Base-by-base conservation (phyloP, 805 yeast species). In the Candida manassasensis region DNA sequence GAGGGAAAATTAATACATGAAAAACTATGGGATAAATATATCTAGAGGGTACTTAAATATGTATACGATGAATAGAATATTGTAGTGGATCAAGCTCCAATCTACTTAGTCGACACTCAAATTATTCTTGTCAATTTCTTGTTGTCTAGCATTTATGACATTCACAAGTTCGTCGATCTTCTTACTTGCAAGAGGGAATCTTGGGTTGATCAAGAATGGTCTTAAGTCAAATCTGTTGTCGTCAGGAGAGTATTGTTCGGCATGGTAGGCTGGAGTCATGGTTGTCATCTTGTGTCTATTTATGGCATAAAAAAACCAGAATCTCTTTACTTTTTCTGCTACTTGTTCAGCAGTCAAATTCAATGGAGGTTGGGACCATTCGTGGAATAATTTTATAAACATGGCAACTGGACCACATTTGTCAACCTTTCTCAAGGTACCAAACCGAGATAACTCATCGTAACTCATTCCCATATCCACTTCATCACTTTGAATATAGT, bases 381-480 rank as follows among this genome's bases (percentile, higher is more conserved):
- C 83, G 54, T 90, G 97, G 47, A 87, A 75, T 27, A 93, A 63
- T 53, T 88, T 86, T 51, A 89, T 67, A 57, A 93, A 93, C 95
- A 87, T 86, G 5, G 95, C 85, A 53, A 84, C 85, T 3, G 98
- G 98, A 1, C 99, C 99, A 62, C 96, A 85, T 62, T 89, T 89
- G 32, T 85, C 86, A 31, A 93, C 82, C 59, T 93, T 93, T 45
- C 99, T 75, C 42, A 93, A 71, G 40, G 84, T 73, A 10, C 99
- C 99, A 66, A 93, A 89, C 5, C 84, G 69, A 21, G 96, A 82
- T 40, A 93, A 71, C 55, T 93, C 98, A 45, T 89, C 95, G 52
- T 93, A 93, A 0, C 96, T 84, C 82, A 94, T 84, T 2, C 99
- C 99, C 99, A 93, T 93, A 54, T 93, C 99, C 10, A 77, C 79